Base-by-base conservation (phyloP, 2,329 filamentous ascomycete genomes). In the Sporothrix brunneoviolacea region DNA sequence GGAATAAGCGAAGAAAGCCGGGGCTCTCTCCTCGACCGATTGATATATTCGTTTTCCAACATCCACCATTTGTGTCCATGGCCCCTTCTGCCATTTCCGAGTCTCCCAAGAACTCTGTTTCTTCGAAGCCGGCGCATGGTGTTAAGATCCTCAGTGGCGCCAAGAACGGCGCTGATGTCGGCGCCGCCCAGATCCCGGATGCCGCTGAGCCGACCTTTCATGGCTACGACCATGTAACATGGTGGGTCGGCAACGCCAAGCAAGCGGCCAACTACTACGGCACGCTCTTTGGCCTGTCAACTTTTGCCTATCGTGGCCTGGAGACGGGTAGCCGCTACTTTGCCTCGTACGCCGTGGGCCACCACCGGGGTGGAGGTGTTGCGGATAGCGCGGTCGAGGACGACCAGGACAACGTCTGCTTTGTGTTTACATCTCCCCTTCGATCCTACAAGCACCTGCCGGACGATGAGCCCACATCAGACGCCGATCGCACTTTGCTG, bases 171-270 rank as follows among this genome's bases (percentile, higher is more conserved):
- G 21, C 43, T 13, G 10, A 21, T 24, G n/a, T 21, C 33, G n/a
- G 24, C 24, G 35, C 37, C 38, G n/a, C 19, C 38, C 30, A 45
- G 28, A 19, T 28, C 27, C 50, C 24, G 3, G 30, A 13, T 5
- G 16, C 38, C 3, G 51, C 21, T 24, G 47, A 37, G 55, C 68
- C 67, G 60, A 77, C 75, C 64, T 91, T 95, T 72, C 80, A 81
- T 54, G 90, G 88, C 63, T 96, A 95, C 67, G 88, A 95, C 70
- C 88, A 95, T 68, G 80, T 95, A 51, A 91, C 89, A 59, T 96
- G 91, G 91, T 95, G 89, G 73, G 91, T 96, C 27, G 90, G 91
- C 64, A 97, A 97, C 65, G 91, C 91, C 60, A 96, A 96, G 71
- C 91, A 96, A 73, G 88, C 90, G 3, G 91, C 91, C 35, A 79